These are phyloP conservation scores for Corchorus olitorius DNA, from an alignment of 345 rosid genomes.

Conservation along the genomic window DNA sequence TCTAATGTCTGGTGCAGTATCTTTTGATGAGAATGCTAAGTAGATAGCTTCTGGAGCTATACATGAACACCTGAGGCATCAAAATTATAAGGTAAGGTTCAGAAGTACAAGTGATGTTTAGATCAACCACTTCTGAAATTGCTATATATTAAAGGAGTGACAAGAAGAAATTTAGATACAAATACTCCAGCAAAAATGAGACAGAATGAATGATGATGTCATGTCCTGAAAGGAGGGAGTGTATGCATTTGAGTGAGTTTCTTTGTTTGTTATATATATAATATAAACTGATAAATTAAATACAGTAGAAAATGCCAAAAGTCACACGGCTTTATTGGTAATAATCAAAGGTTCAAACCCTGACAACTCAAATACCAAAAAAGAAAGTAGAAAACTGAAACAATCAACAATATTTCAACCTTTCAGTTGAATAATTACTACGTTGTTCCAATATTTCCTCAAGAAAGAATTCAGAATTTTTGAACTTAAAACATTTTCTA, in stretches of 20 bases:
- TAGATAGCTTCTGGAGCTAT: neutral
- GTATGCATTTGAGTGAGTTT: neutral
- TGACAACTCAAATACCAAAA: too few relatives aligned
- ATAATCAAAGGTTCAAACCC: too few relatives aligned
- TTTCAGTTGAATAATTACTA: neutral
- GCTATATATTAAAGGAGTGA: neutral
- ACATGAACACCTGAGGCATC: neutral
- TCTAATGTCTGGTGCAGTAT: neutral
- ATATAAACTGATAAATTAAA: neutral
- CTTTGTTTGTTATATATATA: too few relatives aligned
- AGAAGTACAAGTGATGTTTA: neutral
- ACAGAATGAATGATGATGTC: neutral
- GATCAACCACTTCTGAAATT: neutral
- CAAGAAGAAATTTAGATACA: neutral
- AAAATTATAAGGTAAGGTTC: constrained; percentile 2
- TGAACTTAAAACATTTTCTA: neutral
- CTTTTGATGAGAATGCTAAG: neutral
- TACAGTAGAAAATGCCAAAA: neutral
- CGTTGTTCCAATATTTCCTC: neutral
- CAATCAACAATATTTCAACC: neutral
- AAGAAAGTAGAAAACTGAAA: neutral
- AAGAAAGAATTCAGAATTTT: neutral
- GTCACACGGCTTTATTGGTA: too few relatives aligned
- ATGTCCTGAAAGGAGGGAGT: neutral
- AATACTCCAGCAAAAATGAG: neutral